Base-by-base conservation (phyloP, 179 eudicot genomes). In the Carnegiea gigantea region DNA sequence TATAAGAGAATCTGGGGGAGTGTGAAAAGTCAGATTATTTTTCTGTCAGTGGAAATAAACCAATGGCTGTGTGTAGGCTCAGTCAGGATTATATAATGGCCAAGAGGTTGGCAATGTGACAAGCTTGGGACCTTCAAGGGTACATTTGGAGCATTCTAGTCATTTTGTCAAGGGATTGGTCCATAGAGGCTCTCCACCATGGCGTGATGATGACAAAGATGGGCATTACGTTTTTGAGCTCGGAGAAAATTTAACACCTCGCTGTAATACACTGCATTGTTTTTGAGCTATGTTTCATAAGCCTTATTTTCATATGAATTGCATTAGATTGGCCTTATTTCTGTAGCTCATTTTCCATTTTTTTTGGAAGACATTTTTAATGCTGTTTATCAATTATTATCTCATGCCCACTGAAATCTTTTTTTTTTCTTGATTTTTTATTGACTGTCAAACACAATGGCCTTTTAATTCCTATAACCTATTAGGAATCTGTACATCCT, bases 171-270 rank as follows among this genome's bases (percentile, higher is more conserved):
- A 88, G 86, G 93, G 92, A 86, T 80, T 91, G 88, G 87, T 86
- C 85, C 93, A 89, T 86, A 91, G 90, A 86, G 95, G 92, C 84
- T 91, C 95, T 81, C 95, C 95, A 80, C 95, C 95, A 57, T 89
- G 93, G 95, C 90, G 92, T 82, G 93, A 89, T 82, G 95, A 91
- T 90, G 95, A 89, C 92, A 91, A 91, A 88, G 95, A 91, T 85
- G 95, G 95, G 77, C 95, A 91, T 91, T 91, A 91, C 93, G 78
- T 91, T 75, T 91, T 90, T 91, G 94, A 90, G 91, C 92, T 90
- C 62, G 92, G 94, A 85, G 94, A 91, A 82, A 90, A 91, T 90
- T 91, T 91, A 87, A 90, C 92, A 72, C 90, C 86, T 70, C 95
- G 93, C 92, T 91, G 95, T 91, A 91, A 91, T 89, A 80, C 53